Conservation (phyloP, 164 flowering plant species). For the Tinospora cordifolia region DNA sequence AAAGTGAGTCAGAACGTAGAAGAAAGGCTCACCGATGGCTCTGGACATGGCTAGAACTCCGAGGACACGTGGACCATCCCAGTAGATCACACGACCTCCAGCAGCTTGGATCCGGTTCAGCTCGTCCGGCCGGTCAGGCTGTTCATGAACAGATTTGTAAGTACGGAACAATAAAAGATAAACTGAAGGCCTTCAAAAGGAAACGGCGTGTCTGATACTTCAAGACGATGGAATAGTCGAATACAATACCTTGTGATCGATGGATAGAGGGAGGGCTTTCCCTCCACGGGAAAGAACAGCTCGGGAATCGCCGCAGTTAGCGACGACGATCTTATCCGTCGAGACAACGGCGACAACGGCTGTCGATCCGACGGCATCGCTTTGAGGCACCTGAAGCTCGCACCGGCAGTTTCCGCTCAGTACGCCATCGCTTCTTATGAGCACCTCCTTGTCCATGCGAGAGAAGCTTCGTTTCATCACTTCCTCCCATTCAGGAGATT, state of each 20-base stretch:
- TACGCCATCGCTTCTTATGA: slow-evolving; percentile 11
- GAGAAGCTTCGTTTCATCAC: too few relatives aligned
- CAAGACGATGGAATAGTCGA: too few relatives aligned
- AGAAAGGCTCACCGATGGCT: slow-evolving; percentile 41
- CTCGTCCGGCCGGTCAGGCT: slow-evolving; percentile 83
- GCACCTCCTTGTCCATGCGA: too few relatives aligned
- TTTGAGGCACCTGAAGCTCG: slow-evolving; percentile 64
- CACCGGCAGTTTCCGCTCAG: slow-evolving; percentile 47
- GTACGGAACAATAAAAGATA: not conserved
- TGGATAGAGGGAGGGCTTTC: too few relatives aligned
- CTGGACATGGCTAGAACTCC: slow-evolving; percentile 81
- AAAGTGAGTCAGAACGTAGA: not conserved
- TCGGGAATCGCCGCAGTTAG: slow-evolving; percentile 87
- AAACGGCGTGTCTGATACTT: too few relatives aligned
- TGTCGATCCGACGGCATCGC: slow-evolving; percentile 90
- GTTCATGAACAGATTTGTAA: too few relatives aligned
- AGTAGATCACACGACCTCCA: slow-evolving; percentile 70
- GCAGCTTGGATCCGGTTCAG: slow-evolving; percentile 51
- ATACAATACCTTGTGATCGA: too few relatives aligned
- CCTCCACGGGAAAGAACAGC: too few relatives aligned
- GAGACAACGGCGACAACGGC: slow-evolving; percentile 74
- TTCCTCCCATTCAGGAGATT: too few relatives aligned
- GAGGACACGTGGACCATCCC: slow-evolving; percentile 73
- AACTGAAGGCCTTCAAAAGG: not conserved
- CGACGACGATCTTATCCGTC: slow-evolving; percentile 57